Conservation (phyloP, 108 stramenopile species). For the Fistulifera pelliculosa region DNA sequence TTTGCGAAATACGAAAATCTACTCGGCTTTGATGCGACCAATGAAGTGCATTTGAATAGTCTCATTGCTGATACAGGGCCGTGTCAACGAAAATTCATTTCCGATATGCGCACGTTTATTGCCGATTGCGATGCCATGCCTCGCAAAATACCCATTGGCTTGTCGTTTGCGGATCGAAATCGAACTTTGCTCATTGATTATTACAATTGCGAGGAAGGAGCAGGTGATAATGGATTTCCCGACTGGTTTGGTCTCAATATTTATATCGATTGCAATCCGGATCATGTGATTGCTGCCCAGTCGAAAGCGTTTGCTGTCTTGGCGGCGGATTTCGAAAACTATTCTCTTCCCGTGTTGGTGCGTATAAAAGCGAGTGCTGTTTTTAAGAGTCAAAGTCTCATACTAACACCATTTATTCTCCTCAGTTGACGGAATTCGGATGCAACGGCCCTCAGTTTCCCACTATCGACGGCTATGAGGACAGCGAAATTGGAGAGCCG, state of each 20-base stretch:
- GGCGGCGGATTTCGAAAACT: conserved; percentile 4
- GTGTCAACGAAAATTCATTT: conserved; percentile 38
- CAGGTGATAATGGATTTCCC: conserved; percentile 6
- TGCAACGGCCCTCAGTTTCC: conserved; percentile 26
- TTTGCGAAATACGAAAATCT: conserved; percentile 36
- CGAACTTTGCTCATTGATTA: conserved; percentile 13
- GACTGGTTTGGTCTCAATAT: conserved; percentile 40
- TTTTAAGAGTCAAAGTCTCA: too few relatives aligned
- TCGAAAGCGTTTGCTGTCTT: conserved; percentile 15
- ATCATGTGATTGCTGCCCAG: conserved; percentile 4
- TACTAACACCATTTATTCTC: conserved; percentile 22
- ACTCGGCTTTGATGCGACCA: conserved; percentile 32
- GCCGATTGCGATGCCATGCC: conserved; percentile 7
- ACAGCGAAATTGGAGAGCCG: conserved; percentile 26
- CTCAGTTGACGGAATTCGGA: conserved; percentile 38
- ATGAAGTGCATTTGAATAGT: conserved; percentile 32
- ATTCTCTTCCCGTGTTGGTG: too few relatives aligned
- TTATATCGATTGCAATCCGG: conserved; percentile 27
- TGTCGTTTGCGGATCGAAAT: conserved; percentile 19
- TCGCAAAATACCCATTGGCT: conserved; percentile 29
- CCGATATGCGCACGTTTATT: conserved; percentile 33
- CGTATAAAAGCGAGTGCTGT: too few relatives aligned
- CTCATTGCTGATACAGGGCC: conserved; percentile 19
- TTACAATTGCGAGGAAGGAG: conserved; percentile 19
- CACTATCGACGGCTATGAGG: conserved; percentile 26